Base-by-base conservation (phyloP, 1,284 basidiomycete genomes). In the Ustilago trichophora region DNA sequence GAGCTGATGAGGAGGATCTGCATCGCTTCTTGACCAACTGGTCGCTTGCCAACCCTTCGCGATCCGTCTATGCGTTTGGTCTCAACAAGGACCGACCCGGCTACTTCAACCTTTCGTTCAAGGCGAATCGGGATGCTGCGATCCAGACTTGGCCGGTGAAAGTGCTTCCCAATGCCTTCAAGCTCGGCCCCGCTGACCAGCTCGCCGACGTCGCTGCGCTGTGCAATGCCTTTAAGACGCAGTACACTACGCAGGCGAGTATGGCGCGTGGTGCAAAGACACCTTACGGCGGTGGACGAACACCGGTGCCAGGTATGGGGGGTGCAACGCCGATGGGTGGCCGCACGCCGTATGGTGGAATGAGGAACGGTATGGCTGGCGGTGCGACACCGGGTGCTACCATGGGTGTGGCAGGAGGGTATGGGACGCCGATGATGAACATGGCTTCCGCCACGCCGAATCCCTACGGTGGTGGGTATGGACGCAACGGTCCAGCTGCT, bases 11-110 rank as follows among this genome's bases (percentile, higher is more conserved):
- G 81, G 91, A 93, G 80, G 73, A 96, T 75, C 87, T 98, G 51
- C 59, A 80, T 26, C 57, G 59, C 18, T 80, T 51, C 60, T 59
- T 81, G 45, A 78, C 72, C 53, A 81, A 76, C 36, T 76, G 33
- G 31, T 66, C 46, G 92, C 76, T 93, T 89, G 94, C 94, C 29
- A 95, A 98, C 81, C 94, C 94, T 6, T 90, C 90, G 13, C 91
- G 91, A 82, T 94, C 92, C 77, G 92, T 92, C 80, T 99, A 99
- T 76, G 96, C 93, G 9, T 99, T 98, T 82, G 91, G 91, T 7
- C 85, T 98, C 60, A 96, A 98, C 80, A 87, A 89, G 57, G 90
- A 90, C 73, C 87, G 87, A 50, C 92, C 96, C 0, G 96, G 96
- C 0, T 92, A 95, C 82, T 93, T 98, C 84, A 91, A 88, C 76